phyloP scores from a whole-genome alignment of 2,329 filamentous ascomycete species.

The Epichloe aotearoae region DNA sequence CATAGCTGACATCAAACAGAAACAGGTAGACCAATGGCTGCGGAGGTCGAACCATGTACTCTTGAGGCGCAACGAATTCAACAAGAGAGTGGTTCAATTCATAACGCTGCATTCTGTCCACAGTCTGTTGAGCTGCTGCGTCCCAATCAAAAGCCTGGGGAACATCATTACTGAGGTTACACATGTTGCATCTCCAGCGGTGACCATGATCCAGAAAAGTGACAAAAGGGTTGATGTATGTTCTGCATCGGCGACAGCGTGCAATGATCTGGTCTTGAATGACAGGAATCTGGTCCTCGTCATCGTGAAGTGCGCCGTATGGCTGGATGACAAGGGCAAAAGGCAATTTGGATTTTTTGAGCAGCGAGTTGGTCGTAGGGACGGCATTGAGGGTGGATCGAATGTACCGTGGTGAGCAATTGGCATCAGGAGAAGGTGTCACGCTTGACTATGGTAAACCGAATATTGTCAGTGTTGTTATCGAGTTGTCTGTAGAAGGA shows the following conservation, averaged over 20 bases:
- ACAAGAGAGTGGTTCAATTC: conserved; percentile 95
- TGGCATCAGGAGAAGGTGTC: conserved; percentile 79
- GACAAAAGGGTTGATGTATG: conserved; percentile 96
- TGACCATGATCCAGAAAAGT: conserved; percentile 95
- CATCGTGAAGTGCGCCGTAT: conserved; percentile 83
- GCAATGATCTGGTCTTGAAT: conserved; percentile 97
- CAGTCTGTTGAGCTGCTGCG: conserved; percentile 74
- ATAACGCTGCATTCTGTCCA: conserved; percentile 82
- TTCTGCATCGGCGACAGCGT: conserved; percentile 85
- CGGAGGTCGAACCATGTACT: conserved; percentile 97
- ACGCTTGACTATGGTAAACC: conserved; percentile 55
- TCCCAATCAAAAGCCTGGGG: conserved; percentile 99
- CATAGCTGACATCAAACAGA: conserved; percentile 87
- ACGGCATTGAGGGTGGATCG: conserved; percentile 91
- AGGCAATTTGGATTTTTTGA: conserved; percentile 97
- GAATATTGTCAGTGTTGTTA: conserved; percentile 22
- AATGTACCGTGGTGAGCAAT: conserved; percentile 87
- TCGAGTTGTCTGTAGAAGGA: not conserved
- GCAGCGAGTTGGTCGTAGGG: conserved; percentile 77
- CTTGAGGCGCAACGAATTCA: conserved; percentile 93
- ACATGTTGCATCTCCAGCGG: conserved; percentile 99
- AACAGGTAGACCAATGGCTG: conserved; percentile 94
- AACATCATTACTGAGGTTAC: conserved; percentile 94
- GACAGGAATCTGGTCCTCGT: conserved; percentile 80
- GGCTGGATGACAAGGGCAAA: conserved; percentile 95